Evolutionary conservation across 768 basidiomycete genomes (phyloP).

Genomic region (Xerocomus potaroensis): DNA sequence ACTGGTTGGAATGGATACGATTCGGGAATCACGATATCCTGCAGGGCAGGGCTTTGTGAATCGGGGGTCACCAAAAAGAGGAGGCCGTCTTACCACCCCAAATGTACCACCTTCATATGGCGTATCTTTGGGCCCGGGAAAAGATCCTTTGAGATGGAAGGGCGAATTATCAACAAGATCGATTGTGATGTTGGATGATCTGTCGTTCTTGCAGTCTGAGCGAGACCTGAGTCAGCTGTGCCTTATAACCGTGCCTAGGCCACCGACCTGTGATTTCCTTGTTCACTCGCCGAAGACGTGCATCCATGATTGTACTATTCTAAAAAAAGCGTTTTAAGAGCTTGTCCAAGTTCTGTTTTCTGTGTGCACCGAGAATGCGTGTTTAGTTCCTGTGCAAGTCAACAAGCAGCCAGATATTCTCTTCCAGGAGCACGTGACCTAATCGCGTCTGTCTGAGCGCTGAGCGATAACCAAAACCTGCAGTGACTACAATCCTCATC

Average conservation of each 20-base stretch:
- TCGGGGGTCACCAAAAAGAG: conserved; percentile 1
- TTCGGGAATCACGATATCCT: conserved; percentile 93
- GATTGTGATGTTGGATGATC: conserved; percentile 79
- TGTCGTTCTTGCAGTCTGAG: conserved; percentile 93
- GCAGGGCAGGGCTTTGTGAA: conserved; percentile 4
- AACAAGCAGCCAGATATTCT: not conserved
- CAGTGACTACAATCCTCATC: no score
- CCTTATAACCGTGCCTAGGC: not conserved
- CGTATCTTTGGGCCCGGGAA: conserved; percentile 88
- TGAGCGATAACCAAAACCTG: no score
- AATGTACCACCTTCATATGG: conserved; percentile 92
- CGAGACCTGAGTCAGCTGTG: conserved; percentile 9
- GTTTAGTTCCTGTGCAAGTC: no score
- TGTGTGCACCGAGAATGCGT: not conserved
- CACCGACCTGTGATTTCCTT: conserved; percentile 84
- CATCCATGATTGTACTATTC: conserved; percentile 57
- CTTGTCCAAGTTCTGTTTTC: not conserved
- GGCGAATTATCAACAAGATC: conserved; percentile 86
- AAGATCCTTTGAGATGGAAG: conserved; percentile 88
- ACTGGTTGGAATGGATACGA: conserved; percentile 91
- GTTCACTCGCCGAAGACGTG: conserved; percentile 83
- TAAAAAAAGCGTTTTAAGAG: not conserved
- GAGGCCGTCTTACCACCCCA: conserved; percentile 66
- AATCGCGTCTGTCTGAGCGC: no score
- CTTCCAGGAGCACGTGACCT: conserved; percentile 21